These are phyloP conservation scores for Alternaria viburni DNA, from an alignment of 2,329 filamentous ascomycete genomes.

Conservation along the genomic window DNA sequence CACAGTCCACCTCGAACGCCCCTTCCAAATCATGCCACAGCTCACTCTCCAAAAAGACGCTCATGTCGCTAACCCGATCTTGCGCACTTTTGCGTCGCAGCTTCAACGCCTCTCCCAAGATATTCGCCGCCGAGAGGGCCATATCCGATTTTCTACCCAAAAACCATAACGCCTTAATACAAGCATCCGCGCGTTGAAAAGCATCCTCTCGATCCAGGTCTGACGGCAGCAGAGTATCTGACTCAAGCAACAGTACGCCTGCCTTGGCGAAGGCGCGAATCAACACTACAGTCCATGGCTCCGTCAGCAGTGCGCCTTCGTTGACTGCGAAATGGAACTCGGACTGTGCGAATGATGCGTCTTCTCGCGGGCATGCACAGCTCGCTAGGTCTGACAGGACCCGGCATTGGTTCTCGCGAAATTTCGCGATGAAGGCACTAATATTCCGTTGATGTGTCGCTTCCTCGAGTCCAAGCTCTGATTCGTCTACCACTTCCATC, in stretches of 20 bases:
- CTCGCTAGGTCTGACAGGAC: slow-evolving; percentile 59
- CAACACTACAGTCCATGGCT: slow-evolving; percentile 65
- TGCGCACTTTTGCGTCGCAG: slow-evolving; percentile 29
- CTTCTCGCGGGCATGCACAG: slow-evolving; percentile 50
- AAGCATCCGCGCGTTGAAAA: slow-evolving; percentile 54
- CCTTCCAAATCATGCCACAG: slow-evolving; percentile 34
- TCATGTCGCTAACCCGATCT: slow-evolving; percentile 33
- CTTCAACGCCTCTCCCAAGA: slow-evolving; percentile 45
- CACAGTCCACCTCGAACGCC: slow-evolving; percentile 27
- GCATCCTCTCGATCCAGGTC: slow-evolving; percentile 28
- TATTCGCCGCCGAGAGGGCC: slow-evolving; percentile 50
- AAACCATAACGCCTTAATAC: slow-evolving; percentile 61
- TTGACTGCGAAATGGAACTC: slow-evolving; percentile 62
- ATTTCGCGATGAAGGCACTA: slow-evolving; percentile 46
- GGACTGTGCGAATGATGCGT: slow-evolving; percentile 39
- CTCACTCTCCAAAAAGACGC: slow-evolving; percentile 29
- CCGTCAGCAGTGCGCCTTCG: slow-evolving; percentile 63
- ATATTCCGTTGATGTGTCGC: slow-evolving; percentile 33
- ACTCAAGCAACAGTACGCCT: slow-evolving; percentile 50
- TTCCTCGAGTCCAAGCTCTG: slow-evolving; percentile 29
- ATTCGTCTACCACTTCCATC: slow-evolving; percentile 58
- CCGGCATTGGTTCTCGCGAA: slow-evolving; percentile 54
- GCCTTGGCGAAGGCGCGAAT: slow-evolving; percentile 61
- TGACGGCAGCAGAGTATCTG: slow-evolving; percentile 27
- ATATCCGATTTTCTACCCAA: slow-evolving; percentile 64